These are phyloP conservation scores for Helianthus tuberosus DNA, from an alignment of 129 eudicot genomes.

Conservation along the genomic window DNA sequence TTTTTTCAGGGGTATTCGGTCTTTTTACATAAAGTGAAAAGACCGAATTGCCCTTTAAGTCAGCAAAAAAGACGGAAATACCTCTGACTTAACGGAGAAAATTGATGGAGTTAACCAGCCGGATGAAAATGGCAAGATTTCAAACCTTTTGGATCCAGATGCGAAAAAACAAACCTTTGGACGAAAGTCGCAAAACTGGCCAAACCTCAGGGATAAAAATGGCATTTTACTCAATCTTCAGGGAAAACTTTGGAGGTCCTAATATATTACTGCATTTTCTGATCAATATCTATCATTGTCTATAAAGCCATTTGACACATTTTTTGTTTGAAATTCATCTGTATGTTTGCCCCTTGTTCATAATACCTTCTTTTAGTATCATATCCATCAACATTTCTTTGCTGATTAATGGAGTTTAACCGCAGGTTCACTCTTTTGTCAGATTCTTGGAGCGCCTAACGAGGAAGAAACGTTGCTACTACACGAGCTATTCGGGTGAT, in stretches of 20 bases:
- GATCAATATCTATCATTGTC: neutral
- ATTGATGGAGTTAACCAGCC: no score
- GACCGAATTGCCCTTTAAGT: no score
- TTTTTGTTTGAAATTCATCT: neutral
- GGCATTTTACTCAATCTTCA: neutral
- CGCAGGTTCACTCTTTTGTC: slow-evolving; percentile 61
- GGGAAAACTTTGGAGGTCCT: neutral
- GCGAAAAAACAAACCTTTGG: no score
- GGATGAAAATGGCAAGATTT: no score
- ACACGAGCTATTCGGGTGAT: slow-evolving; percentile 67
- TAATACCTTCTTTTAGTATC: neutral
- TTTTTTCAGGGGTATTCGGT: no score
- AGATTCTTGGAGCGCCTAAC: slow-evolving; percentile 79
- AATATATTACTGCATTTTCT: neutral
- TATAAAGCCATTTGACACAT: neutral
- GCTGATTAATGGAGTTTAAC: slow-evolving; percentile 46
- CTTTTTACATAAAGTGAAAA: no score
- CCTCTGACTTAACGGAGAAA: no score
- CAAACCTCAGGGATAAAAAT: no score
- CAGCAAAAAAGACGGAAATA: no score
- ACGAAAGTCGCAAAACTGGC: no score
- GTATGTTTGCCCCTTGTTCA: neutral
- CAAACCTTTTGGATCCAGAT: no score
- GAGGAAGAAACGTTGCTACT: slow-evolving; percentile 73
- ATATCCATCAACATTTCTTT: slow-evolving; percentile 33